Conservation (phyloP, 176 grass and related monocot genomes). For the Rhipidocladum racemiflorum region DNA sequence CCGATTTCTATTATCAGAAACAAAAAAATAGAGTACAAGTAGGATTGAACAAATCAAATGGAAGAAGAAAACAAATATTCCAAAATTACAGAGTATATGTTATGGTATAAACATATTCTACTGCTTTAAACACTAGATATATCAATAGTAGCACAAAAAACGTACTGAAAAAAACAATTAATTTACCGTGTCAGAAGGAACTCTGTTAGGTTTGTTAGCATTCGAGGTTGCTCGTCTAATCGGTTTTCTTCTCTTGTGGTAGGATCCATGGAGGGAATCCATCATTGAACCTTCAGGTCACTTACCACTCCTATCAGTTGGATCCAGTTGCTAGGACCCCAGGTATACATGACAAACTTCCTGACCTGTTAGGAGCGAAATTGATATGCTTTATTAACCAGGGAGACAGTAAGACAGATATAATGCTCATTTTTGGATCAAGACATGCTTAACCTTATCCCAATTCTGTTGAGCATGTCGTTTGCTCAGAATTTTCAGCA, state of each 20-base stretch:
- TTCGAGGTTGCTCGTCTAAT: slow-evolving; percentile 17
- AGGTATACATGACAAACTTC: slow-evolving; percentile 98
- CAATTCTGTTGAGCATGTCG: slow-evolving; percentile 72
- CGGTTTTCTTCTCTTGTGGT: slow-evolving; percentile 60
- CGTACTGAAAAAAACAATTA: background rate
- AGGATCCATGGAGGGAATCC: slow-evolving; percentile 56
- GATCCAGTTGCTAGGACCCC: slow-evolving; percentile 86
- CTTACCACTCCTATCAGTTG: slow-evolving; percentile 59
- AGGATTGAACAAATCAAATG: background rate
- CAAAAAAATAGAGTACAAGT: background rate
- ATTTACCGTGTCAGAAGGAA: slow-evolving; percentile 46
- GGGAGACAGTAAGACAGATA: background rate
- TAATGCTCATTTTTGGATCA: slow-evolving; percentile 10
- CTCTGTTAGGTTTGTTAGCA: slow-evolving; percentile 18
- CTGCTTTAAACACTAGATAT: background rate
- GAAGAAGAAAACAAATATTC: background rate
- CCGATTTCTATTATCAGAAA: no score
- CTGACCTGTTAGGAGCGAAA: slow-evolving; percentile 52
- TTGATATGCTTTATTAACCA: background rate
- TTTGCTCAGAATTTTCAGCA: slow-evolving; percentile 61
- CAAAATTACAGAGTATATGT: background rate
- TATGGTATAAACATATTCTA: background rate
- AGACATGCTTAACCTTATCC: slow-evolving; percentile 67
- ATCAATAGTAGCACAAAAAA: background rate
- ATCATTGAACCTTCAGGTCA: slow-evolving; percentile 53